Evolutionary conservation across 129 eudicot species (phyloP), one percentile per base, ranked within the genome.

Genomic region (Saposhnikovia divaricata): DNA sequence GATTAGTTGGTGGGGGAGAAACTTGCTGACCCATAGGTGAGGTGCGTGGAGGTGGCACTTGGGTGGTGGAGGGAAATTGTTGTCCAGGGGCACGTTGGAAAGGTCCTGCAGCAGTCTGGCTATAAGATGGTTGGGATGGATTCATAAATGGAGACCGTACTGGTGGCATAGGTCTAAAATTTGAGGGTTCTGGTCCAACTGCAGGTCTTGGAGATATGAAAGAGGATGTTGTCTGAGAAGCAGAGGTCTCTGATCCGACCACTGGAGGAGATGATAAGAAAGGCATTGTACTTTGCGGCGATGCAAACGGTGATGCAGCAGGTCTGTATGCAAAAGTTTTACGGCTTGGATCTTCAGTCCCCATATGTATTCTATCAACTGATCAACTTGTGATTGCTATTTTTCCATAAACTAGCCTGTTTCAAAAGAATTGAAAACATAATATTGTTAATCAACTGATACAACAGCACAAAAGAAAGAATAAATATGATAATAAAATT

Each of bases 241-340:
- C 78, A 85, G 93, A 74, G 78, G 91, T 85, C 44, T 85, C 93
- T 61, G 91, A 68, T 82, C 89, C 87, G 85, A 79, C 84, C 75
- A 93, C 88, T 13, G 95, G 94, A 27, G 90, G 90, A 82, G 98
- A 87, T 79, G 98, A 84, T 80, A 78, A 57, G 83, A 91, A 93
- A 46, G 77, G 77, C 37, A 43, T 44, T n/a, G 77, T 73, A 44
- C 55, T 23, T 44, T 44, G 77, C 16, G 57, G 57, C 28, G 57
- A 73, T 69, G 89, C 87, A 81, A 91, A 94, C 45, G 97, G 96
- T 77, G 92, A 66, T 44, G 88, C 84, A 79, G 77, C 82, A 57
- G 97, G 93, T 75, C 96, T 85, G 51, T 77, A 77, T 28, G 88
- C 87, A 65, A 80, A 81, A 84, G 82, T 91, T 42, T 90, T 81